A percentile compares a stretch with the other conserved stretches of the same genome.
phyloP scores from a whole-genome alignment of 768 basidiomycete genomes.

The Hemileccinum impolitum region DNA sequence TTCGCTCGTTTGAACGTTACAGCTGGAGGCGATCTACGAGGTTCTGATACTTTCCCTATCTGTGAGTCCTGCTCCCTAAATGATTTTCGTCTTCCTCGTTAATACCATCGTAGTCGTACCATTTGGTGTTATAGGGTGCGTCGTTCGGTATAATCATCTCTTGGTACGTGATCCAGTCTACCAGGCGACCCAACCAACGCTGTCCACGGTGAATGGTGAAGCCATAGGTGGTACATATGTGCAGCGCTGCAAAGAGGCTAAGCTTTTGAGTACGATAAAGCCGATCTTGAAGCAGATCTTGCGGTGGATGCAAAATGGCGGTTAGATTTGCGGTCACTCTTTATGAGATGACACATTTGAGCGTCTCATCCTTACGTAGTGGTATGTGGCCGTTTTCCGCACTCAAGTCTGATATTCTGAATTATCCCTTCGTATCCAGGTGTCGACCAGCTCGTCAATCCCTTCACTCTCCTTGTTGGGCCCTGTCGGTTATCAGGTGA shows the following conservation, averaged over 20 bases:
- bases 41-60: conserved; percentile 88
- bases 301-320: conserved; percentile 95
- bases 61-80: conserved; percentile 51
- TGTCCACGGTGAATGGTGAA: too few relatives aligned
- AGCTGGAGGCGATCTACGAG: conserved; percentile 34
- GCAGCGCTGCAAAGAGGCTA: conserved; percentile 80
- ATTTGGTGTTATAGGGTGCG: conserved; percentile 84
- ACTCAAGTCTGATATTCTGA: not conserved
- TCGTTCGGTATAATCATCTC: not conserved
- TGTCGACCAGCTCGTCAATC: conserved; percentile 85
- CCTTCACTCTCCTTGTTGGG: conserved; percentile 81
- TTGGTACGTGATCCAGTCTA: conserved; percentile 28
- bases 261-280: conserved; percentile 91
- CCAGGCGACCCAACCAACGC: conserved; percentile 90
- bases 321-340: conserved; percentile 82
- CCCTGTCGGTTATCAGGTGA: conserved; percentile 81
- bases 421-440: conserved; percentile 38
- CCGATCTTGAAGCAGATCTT: conserved; percentile 92
- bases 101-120: conserved; percentile 63
- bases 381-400: conserved; percentile 40
- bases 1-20: conserved; percentile 12
- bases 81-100: not conserved
- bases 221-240: conserved; percentile 94
- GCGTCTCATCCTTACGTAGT: conserved; percentile 76
- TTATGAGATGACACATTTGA: conserved; percentile 87